Evolutionary conservation across 2,329 filamentous ascomycete genomes (phyloP).

Genomic region (Iodosphaeria phyllophila): DNA sequence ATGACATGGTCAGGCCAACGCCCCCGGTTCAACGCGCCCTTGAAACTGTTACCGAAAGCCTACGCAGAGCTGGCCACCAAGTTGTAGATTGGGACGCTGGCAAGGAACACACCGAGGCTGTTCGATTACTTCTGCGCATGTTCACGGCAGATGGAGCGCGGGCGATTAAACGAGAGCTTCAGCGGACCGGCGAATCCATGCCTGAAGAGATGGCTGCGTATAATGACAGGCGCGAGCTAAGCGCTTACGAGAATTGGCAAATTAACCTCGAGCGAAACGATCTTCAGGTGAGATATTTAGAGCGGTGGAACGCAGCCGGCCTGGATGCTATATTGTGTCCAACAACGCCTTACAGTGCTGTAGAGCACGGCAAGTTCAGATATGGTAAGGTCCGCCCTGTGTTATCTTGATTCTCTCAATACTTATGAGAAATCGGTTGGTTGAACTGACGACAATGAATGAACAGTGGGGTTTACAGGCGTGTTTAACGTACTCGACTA

Average conservation of each 20-base stretch:
- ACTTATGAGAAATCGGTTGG: slow-evolving; percentile 1
- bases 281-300: slow-evolving; percentile 26
- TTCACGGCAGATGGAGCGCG: slow-evolving; percentile 27
- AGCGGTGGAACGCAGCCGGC: slow-evolving; percentile 24
- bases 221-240: slow-evolving; percentile 15
- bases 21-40: slow-evolving; percentile 44
- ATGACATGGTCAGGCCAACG: slow-evolving; percentile 45
- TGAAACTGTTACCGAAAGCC: slow-evolving; percentile 19
- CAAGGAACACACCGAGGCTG: slow-evolving; percentile 20
- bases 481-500: slow-evolving; percentile 31
- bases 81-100: slow-evolving; percentile 33
- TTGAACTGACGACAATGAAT: background rate
- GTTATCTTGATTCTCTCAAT: background rate
- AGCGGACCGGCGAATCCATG: slow-evolving; percentile 21
- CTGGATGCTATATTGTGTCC: slow-evolving; percentile 47
- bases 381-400: slow-evolving; percentile 16
- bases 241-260: slow-evolving; percentile 26
- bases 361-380: slow-evolving; percentile 22
- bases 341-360: slow-evolving; percentile 23
- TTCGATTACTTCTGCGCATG: slow-evolving; percentile 21
- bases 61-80: slow-evolving; percentile 27
- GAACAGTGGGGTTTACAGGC: slow-evolving; percentile 27
- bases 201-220: slow-evolving; percentile 11
- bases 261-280: slow-evolving; percentile 24
- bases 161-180: slow-evolving; percentile 19